phyloP scores from a whole-genome alignment of 2,329 filamentous ascomycete species.

The Paramyrothecium roridum region DNA sequence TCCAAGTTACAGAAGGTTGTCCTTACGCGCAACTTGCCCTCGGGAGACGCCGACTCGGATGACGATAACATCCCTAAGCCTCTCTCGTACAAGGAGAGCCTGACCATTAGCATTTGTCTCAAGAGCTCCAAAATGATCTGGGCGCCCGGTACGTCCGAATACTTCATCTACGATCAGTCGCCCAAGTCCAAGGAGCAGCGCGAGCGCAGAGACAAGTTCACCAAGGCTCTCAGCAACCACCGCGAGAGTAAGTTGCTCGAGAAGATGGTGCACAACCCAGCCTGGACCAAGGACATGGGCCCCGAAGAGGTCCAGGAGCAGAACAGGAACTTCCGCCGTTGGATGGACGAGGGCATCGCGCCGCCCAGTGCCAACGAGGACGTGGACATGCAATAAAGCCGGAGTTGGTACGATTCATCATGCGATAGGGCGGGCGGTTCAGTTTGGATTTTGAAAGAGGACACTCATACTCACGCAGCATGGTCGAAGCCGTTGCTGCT shows the following conservation, averaged over 20 bases:
- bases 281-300: conserved; percentile 76
- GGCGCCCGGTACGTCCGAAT: conserved; percentile 67
- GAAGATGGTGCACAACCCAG: conserved; percentile 78
- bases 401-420: conserved; percentile 1
- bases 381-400: conserved; percentile 25
- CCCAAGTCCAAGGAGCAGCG: conserved; percentile 66
- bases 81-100: conserved; percentile 61
- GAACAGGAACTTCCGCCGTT: conserved; percentile 61
- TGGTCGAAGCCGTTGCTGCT: no score
- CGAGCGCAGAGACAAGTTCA: conserved; percentile 41
- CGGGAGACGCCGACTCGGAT: conserved; percentile 59
- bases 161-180: conserved; percentile 67
- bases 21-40: conserved; percentile 67
- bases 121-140: conserved; percentile 80
- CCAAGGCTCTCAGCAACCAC: conserved; percentile 56
- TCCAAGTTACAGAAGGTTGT: conserved; percentile 65
- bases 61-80: conserved; percentile 60
- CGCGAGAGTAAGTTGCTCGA: conserved; percentile 69
- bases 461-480: no score
- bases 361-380: conserved; percentile 30
- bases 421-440: conserved; percentile 3
- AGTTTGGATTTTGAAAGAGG: no score
- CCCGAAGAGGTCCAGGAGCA: conserved; percentile 73
- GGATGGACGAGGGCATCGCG: conserved; percentile 46
- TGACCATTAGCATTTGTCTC: conserved; percentile 71